These are phyloP conservation scores for Mycena vulgaris DNA, from an alignment of 768 basidiomycete species.

Conservation along the genomic window DNA sequence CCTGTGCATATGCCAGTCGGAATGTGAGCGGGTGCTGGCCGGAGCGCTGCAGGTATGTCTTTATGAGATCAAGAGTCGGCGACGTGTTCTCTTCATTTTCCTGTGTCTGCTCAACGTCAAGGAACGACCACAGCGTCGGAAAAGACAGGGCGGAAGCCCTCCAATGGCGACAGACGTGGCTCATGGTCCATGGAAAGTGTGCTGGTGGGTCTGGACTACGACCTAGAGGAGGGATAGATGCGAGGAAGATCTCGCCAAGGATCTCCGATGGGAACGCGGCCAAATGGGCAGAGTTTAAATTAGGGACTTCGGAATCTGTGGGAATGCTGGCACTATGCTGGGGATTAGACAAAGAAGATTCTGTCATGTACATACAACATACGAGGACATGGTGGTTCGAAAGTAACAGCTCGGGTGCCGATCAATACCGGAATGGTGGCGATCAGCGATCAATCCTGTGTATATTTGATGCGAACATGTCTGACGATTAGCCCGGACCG, in stretches of 20 bases:
- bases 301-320: no score
- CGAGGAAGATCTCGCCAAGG: slow-evolving; percentile 14
- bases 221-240: not conserved
- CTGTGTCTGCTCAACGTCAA: slow-evolving; percentile 18
- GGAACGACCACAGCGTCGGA: not conserved
- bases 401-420: no score
- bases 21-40: slow-evolving; percentile 44
- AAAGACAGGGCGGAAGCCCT: not conserved
- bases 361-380: no score
- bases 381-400: no score
- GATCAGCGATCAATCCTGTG: no score
- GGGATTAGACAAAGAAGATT: no score
- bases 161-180: slow-evolving; percentile 29
- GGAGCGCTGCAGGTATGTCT: slow-evolving; percentile 47
- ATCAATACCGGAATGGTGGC: no score
- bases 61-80: slow-evolving; percentile 40
- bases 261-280: slow-evolving; percentile 12
- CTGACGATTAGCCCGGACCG: no score
- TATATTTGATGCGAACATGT: no score
- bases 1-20: not conserved
- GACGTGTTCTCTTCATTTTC: not conserved
- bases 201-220: not conserved
- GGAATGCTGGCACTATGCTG: no score
- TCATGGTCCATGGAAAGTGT: slow-evolving; percentile 1
- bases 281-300: no score